Evolutionary conservation across 176 grass and related monocot species (phyloP), one percentile per base, ranked within the genome.

Genomic region (Secale cereale): DNA sequence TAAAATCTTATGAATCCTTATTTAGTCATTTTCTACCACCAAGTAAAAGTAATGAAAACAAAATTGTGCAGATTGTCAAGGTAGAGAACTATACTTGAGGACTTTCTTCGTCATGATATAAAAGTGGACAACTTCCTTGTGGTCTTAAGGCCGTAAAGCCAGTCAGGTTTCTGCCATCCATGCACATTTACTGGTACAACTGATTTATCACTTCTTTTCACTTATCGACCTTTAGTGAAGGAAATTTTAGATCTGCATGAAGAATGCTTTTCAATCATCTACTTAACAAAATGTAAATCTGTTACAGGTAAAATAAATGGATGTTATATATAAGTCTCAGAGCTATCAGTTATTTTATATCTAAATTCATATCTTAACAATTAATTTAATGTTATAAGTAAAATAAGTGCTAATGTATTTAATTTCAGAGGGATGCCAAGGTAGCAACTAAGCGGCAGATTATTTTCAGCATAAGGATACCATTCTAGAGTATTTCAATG

Each of bases 31-130:
- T 14, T 52, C 26, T 61, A 22, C 54, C 8, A 8, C 54, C 54
- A 59, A 59, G 22, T 59, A 22, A 59, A 59, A 3, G 54, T 22
- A 3, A 8, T 22, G n/a, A n/a, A 25, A 61, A 11, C n/a, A 57
- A 22, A 70, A 81, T 29, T 72, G 19, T 80, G 65, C 83, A 92
- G 92, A 90, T 94, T 54, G 76, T 76, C 48, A 86, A 87, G 83
- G 90, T 92, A 17, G 92, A 94, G 33, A 92, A 68, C 86, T 92
- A 87, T 82, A 94, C 77, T 86, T 70, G 9, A 88, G 77, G 90
- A 85, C 4, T 94, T 94, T 90, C 87, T 90, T 78, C 92, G 86
- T 82, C 26, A 4, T 64, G 26, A 29, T 64, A 29, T 64, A 64
- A 64, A 29, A 25, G 10, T 11, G 11, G 60, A 63, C 6, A 63